Conservation (phyloP, 106 monocot genomes). For the Allium cepa region DNA sequence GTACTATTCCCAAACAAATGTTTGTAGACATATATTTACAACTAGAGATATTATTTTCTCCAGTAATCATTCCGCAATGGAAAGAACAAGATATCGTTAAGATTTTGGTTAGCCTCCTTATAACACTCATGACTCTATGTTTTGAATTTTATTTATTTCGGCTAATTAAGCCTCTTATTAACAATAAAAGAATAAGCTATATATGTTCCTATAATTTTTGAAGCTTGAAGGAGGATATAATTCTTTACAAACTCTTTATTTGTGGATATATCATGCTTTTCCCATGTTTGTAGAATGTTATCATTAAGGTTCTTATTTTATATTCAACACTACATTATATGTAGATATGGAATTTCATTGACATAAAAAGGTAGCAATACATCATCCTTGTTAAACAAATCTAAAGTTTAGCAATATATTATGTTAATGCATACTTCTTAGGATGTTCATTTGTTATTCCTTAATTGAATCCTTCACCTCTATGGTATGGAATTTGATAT, state of each 20-base stretch:
- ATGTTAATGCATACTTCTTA: neutral
- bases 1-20: constrained; percentile 75
- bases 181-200: constrained; percentile 95
- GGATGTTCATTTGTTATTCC: too few species aligned
- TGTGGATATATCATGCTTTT: constrained; percentile 94
- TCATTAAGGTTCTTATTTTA: constrained; percentile 70
- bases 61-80: constrained; percentile 81
- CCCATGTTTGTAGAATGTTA: constrained; percentile 91
- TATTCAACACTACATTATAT: neutral
- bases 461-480: neutral
- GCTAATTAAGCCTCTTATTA: constrained; percentile 86
- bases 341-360: neutral
- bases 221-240: constrained; percentile 84
- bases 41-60: constrained; percentile 76
- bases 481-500: neutral
- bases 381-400: neutral
- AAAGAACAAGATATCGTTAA: constrained; percentile 73
- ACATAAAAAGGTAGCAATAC: neutral
- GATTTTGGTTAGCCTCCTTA: neutral
- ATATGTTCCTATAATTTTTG: constrained; percentile 92
- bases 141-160: constrained; percentile 5
- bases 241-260: constrained; percentile 98
- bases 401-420: neutral
- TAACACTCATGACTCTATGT: neutral
- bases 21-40: constrained; percentile 90